Evolutionary conservation across 2,329 filamentous ascomycete genomes (phyloP), one percentile per base, ranked within the genome.

Genomic region (Cladosporium sp.): DNA sequence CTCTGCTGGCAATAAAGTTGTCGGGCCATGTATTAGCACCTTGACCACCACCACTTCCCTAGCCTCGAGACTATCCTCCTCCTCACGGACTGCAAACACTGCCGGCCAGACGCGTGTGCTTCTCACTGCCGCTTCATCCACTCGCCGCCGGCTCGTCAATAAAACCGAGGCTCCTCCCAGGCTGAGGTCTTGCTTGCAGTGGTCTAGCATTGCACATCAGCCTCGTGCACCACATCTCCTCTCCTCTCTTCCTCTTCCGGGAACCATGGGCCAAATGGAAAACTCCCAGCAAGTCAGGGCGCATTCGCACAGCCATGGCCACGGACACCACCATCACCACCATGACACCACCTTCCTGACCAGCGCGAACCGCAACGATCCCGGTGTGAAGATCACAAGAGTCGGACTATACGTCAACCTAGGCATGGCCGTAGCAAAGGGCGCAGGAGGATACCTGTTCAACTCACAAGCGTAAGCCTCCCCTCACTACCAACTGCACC

Each of bases 351-450:
- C 83, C 37, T 93, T 89, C 67, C 78, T 95, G 43, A 86, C 83
- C 3, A 92, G 88, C 6, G 78, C 77, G 56, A 89, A 95, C 73
- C 93, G 89, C 72, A 86, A 88, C 59, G 93, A 99, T 71, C 90
- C 93, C 43, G 89, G 89, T 58, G 95, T 96, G 61, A 85, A 90
- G 62, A 96, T 96, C 65, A 99, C 93, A 47, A 80, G 89, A 57
- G 86, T 97, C 61, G 89, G 89, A 20, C 78, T 95, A 40, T 87
- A 85, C 64, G 89, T 91, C 60, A 99, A 99, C 69, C 76, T 97
- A 47, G 85, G 84, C 65, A 97, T 99, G 91, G 93, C 92, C 43
- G 77, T 97, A 61, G 88, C 84, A 58, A 99, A 99, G 70, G 93
- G 92, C 37, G 76, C 91, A 22, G 93, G 93, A 52, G 93, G 93